Evolutionary conservation across 1,284 basidiomycete species (phyloP).

Genomic region (Veloboletus limbatus): DNA sequence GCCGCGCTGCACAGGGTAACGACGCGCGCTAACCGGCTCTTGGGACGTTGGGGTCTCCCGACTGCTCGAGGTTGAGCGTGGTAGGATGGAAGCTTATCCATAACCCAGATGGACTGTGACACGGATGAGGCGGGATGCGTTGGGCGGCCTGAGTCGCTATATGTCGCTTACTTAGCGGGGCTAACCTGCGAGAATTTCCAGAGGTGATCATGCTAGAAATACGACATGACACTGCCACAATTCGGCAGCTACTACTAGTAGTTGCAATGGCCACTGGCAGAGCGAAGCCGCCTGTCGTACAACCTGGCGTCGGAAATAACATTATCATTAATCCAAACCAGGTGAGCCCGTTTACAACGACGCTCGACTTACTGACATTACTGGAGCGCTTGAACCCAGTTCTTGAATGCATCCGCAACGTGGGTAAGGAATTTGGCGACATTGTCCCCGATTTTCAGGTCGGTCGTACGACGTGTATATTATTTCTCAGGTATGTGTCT

Average conservation of each 20-base stretch:
- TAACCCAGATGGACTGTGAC: slow-evolving; percentile 5
- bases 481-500: slow-evolving; percentile 76
- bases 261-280: slow-evolving; percentile 26
- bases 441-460: slow-evolving; percentile 94
- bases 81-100: slow-evolving; percentile 33
- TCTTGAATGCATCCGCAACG: slow-evolving; percentile 79
- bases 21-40: slow-evolving; percentile 11
- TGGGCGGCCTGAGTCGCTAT: neutral
- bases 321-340: slow-evolving; percentile 62
- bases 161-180: slow-evolving; percentile 4
- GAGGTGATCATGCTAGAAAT: neutral
- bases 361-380: neutral
- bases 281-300: slow-evolving; percentile 60
- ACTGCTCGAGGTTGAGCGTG: slow-evolving; percentile 5
- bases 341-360: slow-evolving; percentile 7
- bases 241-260: neutral
- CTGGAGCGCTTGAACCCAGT: slow-evolving; percentile 84
- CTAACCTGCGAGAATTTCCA: slow-evolving; percentile 2
- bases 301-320: slow-evolving; percentile 67
- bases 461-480: slow-evolving; percentile 90
- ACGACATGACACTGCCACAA: slow-evolving; percentile 13
- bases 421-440: slow-evolving; percentile 94
- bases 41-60: slow-evolving; percentile 10
- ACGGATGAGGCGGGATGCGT: neutral
- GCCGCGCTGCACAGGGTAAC: slow-evolving; percentile 20